These are phyloP conservation scores for Phaeophleospora eucalypticola DNA, from an alignment of 2,329 filamentous ascomycete species.

Conservation along the genomic window DNA sequence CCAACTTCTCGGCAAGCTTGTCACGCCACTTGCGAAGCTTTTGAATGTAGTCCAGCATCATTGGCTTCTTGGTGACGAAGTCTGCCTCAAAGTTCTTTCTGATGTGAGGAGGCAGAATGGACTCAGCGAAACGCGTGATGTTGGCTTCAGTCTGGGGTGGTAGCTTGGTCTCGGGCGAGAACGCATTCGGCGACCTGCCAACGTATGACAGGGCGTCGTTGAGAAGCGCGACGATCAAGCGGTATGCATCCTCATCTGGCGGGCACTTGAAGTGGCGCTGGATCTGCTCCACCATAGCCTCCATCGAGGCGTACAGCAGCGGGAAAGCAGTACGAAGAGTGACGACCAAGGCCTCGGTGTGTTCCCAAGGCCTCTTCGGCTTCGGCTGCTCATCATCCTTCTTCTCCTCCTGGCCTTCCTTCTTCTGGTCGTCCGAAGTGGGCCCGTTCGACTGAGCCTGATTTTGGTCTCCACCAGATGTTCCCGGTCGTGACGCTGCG, in stretches of 20 bases:
- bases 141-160: conserved; percentile 89
- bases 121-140: conserved; percentile 94
- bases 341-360: conserved; percentile 92
- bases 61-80: conserved; percentile 91
- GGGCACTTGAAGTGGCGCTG: conserved; percentile 99
- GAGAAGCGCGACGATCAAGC: conserved; percentile 91
- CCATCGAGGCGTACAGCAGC: conserved; percentile 92
- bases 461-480: conserved; percentile 40
- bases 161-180: conserved; percentile 86
- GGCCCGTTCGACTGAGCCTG: conserved; percentile 11
- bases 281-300: conserved; percentile 99
- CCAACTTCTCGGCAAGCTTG: conserved; percentile 96
- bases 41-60: conserved; percentile 97
- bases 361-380: conserved; percentile 84
- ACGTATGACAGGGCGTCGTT: conserved; percentile 95
- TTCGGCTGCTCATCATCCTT: conserved; percentile 41
- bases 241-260: conserved; percentile 94
- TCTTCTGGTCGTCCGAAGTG: conserved; percentile 31
- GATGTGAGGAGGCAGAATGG: conserved; percentile 89
- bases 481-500: conserved; percentile 31
- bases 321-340: conserved; percentile 96
- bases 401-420: conserved; percentile 45
- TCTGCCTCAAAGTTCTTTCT: conserved; percentile 96
- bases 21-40: conserved; percentile 94
- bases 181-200: conserved; percentile 77